Base-by-base conservation (phyloP, 345 rosid genomes). In the Chamaenerion angustifolium region DNA sequence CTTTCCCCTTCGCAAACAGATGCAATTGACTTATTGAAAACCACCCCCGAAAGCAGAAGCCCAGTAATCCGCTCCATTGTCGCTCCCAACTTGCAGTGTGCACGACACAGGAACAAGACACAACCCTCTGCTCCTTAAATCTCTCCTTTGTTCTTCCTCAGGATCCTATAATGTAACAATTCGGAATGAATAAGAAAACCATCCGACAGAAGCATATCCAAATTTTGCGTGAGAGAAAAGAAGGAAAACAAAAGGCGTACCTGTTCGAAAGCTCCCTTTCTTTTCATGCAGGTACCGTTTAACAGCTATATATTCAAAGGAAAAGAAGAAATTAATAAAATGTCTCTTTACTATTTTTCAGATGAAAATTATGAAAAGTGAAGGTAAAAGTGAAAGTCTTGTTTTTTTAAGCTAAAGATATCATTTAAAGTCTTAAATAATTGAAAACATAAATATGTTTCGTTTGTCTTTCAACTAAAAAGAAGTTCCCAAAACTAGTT, bases 1-100 rank as follows among this genome's bases (percentile, higher is more conserved):
- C n/a, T n/a, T n/a, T n/a, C n/a, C n/a, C n/a, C n/a, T n/a, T n/a
- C n/a, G n/a, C n/a, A n/a, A n/a, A n/a, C n/a, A n/a, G n/a, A n/a
- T n/a, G n/a, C n/a, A n/a, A n/a, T n/a, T n/a, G 25, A 21, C 25
- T 72, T 61, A 73, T 49, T 64, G 81, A 56, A 79, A 83, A 10
- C 90, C 82, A 16, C 75, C 75, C 43, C 60, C 76, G 10, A 79
- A 64, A 2, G 88, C 75, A n/a, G 88, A 82, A 62, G 97, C 85
- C 97, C 95, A 89, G 49, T 85, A 89, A 61, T 85, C 97, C 1
- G 95, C 94, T 14, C 94, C 97, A 9, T 79, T 85, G 48, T 82
- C 95, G 58, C 73, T 82, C 49, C 95, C 90, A 9, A 89, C 94
- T 70, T 82, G 83, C 62, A 80, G 70, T 9, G 94, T 89, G 73